Percentiles rank a stretch among this genome's conserved stretches.
Conservation (phyloP, 768 basidiomycete genomes). For the Tremella yokohamensis region DNA sequence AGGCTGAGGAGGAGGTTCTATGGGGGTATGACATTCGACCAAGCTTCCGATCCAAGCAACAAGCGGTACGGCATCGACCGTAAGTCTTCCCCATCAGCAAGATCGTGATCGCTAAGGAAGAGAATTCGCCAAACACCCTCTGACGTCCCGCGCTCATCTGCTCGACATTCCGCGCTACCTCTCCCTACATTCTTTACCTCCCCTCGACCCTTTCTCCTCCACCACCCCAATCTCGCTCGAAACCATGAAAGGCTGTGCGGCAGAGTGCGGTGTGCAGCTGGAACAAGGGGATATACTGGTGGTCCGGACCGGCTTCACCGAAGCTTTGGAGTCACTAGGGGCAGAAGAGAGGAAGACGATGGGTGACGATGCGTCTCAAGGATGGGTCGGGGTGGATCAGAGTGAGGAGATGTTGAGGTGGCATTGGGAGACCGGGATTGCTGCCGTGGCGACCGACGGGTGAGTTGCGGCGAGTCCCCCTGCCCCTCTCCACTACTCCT, state of each 20-base stretch:
- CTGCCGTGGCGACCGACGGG: constrained; percentile 14
- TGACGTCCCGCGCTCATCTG: constrained; percentile 10
- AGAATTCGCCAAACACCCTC: no score
- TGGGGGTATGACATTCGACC: constrained; percentile 10
- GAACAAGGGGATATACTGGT: constrained; percentile 13
- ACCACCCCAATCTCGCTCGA: constrained; percentile 3
- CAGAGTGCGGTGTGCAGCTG: constrained; percentile 10
- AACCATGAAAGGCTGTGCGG: background rate
- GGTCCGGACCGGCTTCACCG: constrained; percentile 13
- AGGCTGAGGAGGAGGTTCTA: no score
- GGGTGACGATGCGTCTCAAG: background rate
- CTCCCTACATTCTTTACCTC: background rate
- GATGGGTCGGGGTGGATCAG: constrained; percentile 6
- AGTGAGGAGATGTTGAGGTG: constrained; percentile 9
- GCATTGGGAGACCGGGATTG: constrained; percentile 16
- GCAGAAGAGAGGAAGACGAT: background rate
- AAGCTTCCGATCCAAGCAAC: constrained; percentile 3
- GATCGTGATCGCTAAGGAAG: no score
- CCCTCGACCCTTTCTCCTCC: constrained; percentile 7
- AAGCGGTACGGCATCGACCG: constrained; percentile 12
- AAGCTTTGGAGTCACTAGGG: constrained; percentile 2
- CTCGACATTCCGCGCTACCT: constrained; percentile 13
- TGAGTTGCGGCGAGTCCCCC: constrained; percentile 5
- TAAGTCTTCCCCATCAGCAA: background rate
- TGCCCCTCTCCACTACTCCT: no score